Percentiles rank a stretch among this genome's conserved stretches.
These are phyloP conservation scores for Trypanosoma brucei DNA, from an alignment of 208 protist species.

Conservation along the genomic window DNA sequence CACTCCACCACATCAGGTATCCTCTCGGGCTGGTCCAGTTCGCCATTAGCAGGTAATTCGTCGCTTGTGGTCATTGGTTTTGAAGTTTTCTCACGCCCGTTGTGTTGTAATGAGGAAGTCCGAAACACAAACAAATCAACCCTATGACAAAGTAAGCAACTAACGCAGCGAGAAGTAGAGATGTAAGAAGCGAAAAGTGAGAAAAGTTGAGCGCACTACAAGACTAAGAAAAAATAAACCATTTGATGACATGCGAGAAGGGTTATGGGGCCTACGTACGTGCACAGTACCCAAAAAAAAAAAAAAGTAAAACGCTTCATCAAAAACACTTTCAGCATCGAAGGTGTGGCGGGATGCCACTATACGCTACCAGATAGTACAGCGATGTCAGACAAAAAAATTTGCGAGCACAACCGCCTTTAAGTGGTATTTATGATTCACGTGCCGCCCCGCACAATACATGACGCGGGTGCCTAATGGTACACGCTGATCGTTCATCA, in stretches of 20 bases:
- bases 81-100: no score
- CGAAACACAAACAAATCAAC: no score
- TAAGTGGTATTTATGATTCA: constrained; percentile 91
- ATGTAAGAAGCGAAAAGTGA: no score
- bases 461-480: constrained; percentile 86
- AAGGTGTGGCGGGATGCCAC: neutral
- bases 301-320: no score
- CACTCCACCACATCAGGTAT: constrained; percentile 53
- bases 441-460: constrained; percentile 88
- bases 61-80: neutral
- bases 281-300: no score
- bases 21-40: neutral
- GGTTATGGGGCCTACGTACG: no score
- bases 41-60: constrained; percentile 12
- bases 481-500: constrained; percentile 90
- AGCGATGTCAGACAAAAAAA: constrained; percentile 74
- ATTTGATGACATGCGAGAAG: no score
- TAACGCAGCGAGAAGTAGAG: no score
- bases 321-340: neutral
- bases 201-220: no score
- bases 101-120: no score
- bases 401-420: constrained; percentile 90
- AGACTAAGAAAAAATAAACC: no score
- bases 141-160: no score
- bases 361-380: neutral